Percentiles rank a stretch among this genome's conserved stretches.
Conservation (phyloP, 148 eudicot genomes). For the Salicornia ramosissima region DNA sequence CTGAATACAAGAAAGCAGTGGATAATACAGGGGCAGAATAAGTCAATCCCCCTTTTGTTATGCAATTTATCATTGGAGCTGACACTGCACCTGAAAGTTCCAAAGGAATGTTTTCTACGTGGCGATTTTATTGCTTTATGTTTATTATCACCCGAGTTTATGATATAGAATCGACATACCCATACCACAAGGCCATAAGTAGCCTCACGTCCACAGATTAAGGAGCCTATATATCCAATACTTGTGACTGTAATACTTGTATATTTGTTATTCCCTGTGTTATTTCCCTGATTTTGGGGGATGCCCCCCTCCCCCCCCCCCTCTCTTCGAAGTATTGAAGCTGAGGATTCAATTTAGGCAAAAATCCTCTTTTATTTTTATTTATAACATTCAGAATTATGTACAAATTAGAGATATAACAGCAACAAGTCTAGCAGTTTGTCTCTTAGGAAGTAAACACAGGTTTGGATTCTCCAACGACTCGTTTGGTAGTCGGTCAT, state of each 20-base stretch:
- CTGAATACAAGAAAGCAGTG: slow-evolving; percentile 88
- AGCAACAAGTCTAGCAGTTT: neutral
- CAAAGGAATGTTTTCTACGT: neutral
- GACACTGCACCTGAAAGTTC: neutral
- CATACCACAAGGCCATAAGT: neutral
- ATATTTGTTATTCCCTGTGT: neutral
- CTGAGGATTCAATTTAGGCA: neutral
- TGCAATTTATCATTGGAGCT: neutral
- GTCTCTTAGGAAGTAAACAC: neutral
- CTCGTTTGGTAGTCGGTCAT: no score
- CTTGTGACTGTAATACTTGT: slow-evolving; percentile 1
- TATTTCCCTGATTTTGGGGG: neutral
- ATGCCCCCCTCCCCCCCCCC: no score
- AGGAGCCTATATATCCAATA: neutral
- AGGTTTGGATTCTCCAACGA: neutral
- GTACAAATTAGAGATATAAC: neutral
- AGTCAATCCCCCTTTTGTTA: slow-evolving; percentile 16
- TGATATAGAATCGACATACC: neutral
- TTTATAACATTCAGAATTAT: neutral
- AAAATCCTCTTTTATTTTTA: neutral
- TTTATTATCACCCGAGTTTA: neutral
- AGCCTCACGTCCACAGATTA: neutral
- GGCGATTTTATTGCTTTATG: neutral
- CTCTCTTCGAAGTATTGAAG: no score
- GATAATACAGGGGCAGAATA: slow-evolving; percentile 68